Conservation (phyloP, 1,284 basidiomycete genomes). For the Sporisorium reilianum region DNA sequence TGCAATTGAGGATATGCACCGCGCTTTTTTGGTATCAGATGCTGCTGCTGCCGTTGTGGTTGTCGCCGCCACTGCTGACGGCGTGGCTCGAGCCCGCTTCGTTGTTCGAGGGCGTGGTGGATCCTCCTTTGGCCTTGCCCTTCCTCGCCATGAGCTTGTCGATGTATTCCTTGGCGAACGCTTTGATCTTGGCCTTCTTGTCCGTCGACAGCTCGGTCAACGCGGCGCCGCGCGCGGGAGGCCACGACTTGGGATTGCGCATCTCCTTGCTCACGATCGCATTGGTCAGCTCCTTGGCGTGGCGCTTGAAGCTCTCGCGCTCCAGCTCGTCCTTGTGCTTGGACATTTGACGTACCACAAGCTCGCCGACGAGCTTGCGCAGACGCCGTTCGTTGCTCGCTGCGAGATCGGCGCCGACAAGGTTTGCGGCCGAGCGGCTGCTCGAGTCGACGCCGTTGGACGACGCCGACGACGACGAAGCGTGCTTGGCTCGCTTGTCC, state of each 20-base stretch:
- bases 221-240: conserved; percentile 73
- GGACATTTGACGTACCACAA: conserved; percentile 91
- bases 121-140: conserved; percentile 16
- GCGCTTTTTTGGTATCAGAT: neutral
- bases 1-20: too few relatives aligned
- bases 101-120: conserved; percentile 8
- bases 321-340: conserved; percentile 86
- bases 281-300: conserved; percentile 91
- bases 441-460: conserved; percentile 17
- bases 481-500: conserved; percentile 47
- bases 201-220: conserved; percentile 78
- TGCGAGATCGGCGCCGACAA: conserved; percentile 11
- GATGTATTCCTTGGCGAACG: conserved; percentile 86
- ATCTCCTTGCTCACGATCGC: conserved; percentile 92
- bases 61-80: neutral
- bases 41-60: conserved; percentile 3
- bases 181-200: conserved; percentile 89
- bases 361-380: conserved; percentile 83
- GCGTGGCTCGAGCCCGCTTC: conserved; percentile 6
- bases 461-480: conserved; percentile 21
- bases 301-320: conserved; percentile 89
- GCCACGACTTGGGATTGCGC: conserved; percentile 72
- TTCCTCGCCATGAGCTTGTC: conserved; percentile 60
- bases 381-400: conserved; percentile 71
- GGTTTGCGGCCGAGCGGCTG: conserved; percentile 3